Conservation (phyloP, 169 alveolate genomes). For the Prorocentrum cordatum region DNA sequence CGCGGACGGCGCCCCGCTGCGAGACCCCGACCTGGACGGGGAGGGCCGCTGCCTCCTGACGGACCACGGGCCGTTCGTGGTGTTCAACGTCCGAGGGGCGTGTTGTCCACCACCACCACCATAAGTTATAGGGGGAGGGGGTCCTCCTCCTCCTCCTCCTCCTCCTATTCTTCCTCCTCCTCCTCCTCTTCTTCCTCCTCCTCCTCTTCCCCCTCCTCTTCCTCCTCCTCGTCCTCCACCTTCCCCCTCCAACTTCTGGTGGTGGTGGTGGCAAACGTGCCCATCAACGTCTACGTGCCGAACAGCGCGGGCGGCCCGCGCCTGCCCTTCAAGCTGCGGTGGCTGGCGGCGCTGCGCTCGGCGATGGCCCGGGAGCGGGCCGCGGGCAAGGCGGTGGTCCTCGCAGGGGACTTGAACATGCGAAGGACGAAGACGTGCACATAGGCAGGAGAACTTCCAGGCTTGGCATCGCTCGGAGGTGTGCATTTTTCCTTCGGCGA, state of each 20-base stretch:
- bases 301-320: conserved; percentile 22
- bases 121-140: background rate
- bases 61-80: conserved; percentile 3
- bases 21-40: background rate
- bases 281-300: background rate
- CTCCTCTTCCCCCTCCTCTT: too few species aligned
- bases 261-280: too few species aligned
- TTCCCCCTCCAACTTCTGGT: too few species aligned
- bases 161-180: too few species aligned
- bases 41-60: conserved; percentile 21
- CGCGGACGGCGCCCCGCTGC: conserved; percentile 3
- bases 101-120: background rate
- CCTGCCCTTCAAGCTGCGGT: conserved; percentile 9
- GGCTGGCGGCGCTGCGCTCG: background rate
- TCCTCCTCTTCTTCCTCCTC: too few species aligned
- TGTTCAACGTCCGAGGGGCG: background rate
- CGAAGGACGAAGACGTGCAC: too few species aligned
- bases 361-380: background rate
- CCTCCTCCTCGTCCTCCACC: too few species aligned
- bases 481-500: too few species aligned
- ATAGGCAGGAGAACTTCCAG: too few species aligned
- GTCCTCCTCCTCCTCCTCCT: too few species aligned
- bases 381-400: background rate
- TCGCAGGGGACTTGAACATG: background rate
- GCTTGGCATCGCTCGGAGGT: too few species aligned